phyloP scores from a whole-genome alignment of 2,329 filamentous ascomycete species.

The Clonostachys rhizophaga region DNA sequence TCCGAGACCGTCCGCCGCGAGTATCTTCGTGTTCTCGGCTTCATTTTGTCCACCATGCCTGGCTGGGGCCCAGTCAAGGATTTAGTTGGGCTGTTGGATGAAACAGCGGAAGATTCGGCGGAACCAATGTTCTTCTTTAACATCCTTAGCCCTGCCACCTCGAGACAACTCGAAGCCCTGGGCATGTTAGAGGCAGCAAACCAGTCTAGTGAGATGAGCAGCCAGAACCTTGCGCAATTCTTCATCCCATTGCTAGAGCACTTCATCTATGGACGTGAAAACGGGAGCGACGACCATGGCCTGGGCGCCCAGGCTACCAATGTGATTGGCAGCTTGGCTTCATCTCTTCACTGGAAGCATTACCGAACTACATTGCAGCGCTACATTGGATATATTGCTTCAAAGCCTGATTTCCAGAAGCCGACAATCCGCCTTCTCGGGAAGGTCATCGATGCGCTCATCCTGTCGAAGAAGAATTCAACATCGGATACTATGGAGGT shows the following conservation, averaged over 20 bases:
- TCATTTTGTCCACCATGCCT: conserved; percentile 67
- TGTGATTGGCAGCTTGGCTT: conserved; percentile 70
- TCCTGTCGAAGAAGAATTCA: conserved; percentile 17
- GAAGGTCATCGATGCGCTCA: conserved; percentile 74
- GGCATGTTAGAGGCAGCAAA: conserved; percentile 70
- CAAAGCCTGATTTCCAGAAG: conserved; percentile 80
- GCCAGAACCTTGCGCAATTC: conserved; percentile 77
- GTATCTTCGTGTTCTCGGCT: conserved; percentile 73
- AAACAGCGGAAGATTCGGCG: conserved; percentile 57
- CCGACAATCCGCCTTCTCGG: conserved; percentile 78
- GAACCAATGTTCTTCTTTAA: conserved; percentile 84
- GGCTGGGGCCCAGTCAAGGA: conserved; percentile 69
- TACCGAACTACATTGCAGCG: conserved; percentile 80
- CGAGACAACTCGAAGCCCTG: conserved; percentile 79
- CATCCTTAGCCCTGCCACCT: conserved; percentile 82
- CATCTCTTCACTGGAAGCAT: conserved; percentile 83
- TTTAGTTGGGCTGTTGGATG: conserved; percentile 62
- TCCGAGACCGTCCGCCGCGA: conserved; percentile 85
- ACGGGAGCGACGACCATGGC: conserved; percentile 73
- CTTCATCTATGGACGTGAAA: conserved; percentile 80
- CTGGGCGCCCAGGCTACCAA: conserved; percentile 82
- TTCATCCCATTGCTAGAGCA: conserved; percentile 91
- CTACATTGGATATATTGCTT: conserved; percentile 77
- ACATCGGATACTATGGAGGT: conserved; percentile 37
- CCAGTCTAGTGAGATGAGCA: conserved; percentile 57